Percentiles rank a stretch among this genome's conserved stretches.
These are phyloP conservation scores for Taiozyma sp. DNA, from an alignment of 1,139 yeast genomes.

Conservation along the genomic window DNA sequence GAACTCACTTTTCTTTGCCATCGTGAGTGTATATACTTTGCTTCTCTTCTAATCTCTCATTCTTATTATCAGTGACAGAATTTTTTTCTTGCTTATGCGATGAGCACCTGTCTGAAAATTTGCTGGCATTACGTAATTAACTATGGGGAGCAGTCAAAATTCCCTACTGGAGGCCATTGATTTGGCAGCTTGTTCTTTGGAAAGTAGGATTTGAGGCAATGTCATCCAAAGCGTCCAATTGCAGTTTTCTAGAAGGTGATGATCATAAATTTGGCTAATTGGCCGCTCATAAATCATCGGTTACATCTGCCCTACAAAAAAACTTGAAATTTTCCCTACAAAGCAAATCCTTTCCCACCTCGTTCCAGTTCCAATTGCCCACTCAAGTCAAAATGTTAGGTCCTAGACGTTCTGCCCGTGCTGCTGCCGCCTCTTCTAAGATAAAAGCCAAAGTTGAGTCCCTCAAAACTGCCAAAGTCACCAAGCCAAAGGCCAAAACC, in stretches of 20 bases:
- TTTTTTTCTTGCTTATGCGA: neutral
- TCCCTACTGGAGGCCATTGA: neutral
- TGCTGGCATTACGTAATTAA: neutral
- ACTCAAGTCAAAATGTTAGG: conserved; percentile 22
- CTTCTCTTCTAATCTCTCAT: neutral
- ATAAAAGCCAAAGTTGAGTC: conserved; percentile 14
- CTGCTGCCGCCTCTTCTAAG: conserved; percentile 9
- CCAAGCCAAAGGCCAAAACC: conserved; percentile 12
- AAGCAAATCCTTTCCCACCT: neutral
- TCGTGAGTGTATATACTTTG: conserved; percentile 1
- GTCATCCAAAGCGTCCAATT: too few species aligned
- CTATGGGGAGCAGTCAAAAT: neutral
- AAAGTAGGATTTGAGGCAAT: too few species aligned
- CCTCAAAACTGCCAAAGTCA: conserved; percentile 11
- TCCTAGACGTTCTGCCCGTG: conserved; percentile 51
- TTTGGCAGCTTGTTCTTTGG: neutral
- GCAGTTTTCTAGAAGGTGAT: too few species aligned
- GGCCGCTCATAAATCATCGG: too few species aligned
- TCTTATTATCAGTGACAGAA: neutral
- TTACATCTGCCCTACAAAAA: neutral
- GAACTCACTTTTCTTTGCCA: conserved; percentile 22
- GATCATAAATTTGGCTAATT: too few species aligned
- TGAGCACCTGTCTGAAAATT: neutral
- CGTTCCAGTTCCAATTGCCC: neutral
- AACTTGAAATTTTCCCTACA: neutral